Evolutionary conservation across 352 stramenopile genomes (phyloP).

Genomic region (Phytophthora chlamydospora): DNA sequence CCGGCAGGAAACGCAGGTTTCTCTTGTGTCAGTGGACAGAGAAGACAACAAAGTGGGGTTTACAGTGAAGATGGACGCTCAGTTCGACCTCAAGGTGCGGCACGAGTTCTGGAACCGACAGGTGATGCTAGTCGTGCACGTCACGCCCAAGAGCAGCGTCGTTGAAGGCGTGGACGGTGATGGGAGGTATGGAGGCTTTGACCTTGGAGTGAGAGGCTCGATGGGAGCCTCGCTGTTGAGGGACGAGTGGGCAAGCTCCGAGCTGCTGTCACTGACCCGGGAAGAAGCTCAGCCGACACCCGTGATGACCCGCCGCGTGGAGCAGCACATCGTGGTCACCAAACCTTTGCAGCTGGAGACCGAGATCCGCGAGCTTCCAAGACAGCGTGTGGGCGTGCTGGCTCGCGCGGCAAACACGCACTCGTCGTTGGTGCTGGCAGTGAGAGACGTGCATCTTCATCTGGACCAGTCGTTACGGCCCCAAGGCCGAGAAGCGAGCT

Average conservation of each 20-base stretch:
- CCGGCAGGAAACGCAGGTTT: slow-evolving; percentile 62
- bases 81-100: slow-evolving; percentile 66
- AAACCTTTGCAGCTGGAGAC: slow-evolving; percentile 69
- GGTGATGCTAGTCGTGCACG: slow-evolving; percentile 55
- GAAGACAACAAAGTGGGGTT: slow-evolving; percentile 1
- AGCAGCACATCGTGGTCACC: slow-evolving; percentile 51
- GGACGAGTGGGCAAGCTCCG: slow-evolving; percentile 42
- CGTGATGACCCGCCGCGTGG: slow-evolving; percentile 52
- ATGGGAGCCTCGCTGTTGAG: slow-evolving; percentile 29
- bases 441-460: slow-evolving; percentile 73
- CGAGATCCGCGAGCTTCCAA: slow-evolving; percentile 51
- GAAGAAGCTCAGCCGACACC: slow-evolving; percentile 48
- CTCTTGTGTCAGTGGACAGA: slow-evolving; percentile 27
- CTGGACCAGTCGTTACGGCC: slow-evolving; percentile 51
- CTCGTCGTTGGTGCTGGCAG: slow-evolving; percentile 39
- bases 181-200: neutral
- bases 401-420: slow-evolving; percentile 58
- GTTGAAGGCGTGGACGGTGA: slow-evolving; percentile 11
- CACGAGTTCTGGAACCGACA: slow-evolving; percentile 65
- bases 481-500: slow-evolving; percentile 9
- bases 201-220: neutral
- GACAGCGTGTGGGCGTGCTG: slow-evolving; percentile 51
- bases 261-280: slow-evolving; percentile 53
- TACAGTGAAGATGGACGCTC: slow-evolving; percentile 42
- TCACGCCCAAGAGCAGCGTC: slow-evolving; percentile 43